phyloP scores from a whole-genome alignment of 1,284 basidiomycete genomes.

The Apiotrichum mycotoxinovorans region DNA sequence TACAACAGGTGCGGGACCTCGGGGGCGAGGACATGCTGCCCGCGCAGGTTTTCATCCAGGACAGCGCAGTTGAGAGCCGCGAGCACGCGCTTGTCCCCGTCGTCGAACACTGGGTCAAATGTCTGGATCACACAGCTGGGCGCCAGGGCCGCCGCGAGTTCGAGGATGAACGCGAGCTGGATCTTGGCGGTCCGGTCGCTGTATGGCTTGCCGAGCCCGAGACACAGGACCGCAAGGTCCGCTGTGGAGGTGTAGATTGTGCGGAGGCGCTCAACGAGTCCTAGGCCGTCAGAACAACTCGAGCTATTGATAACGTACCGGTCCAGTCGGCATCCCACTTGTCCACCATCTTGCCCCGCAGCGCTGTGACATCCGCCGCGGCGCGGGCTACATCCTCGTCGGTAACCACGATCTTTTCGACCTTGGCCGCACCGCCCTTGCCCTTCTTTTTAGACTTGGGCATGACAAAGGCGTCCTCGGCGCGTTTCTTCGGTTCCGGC shows the following conservation, averaged over 20 bases:
- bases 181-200: constrained; percentile 44
- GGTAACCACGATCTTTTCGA: constrained; percentile 13
- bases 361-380: constrained; percentile 24
- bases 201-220: constrained; percentile 40
- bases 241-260: background rate
- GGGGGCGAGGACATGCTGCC: constrained; percentile 21
- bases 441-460: constrained; percentile 19
- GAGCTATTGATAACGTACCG: constrained; percentile 19
- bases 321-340: constrained; percentile 38
- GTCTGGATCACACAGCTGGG: constrained; percentile 19
- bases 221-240: constrained; percentile 28
- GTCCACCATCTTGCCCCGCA: constrained; percentile 37
- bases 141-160: constrained; percentile 12
- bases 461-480: constrained; percentile 12
- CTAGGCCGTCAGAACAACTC: constrained; percentile 1
- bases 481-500: constrained; percentile 9
- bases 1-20: constrained; percentile 33
- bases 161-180: constrained; percentile 37
- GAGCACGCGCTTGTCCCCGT: constrained; percentile 31
- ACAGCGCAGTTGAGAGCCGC: constrained; percentile 19
- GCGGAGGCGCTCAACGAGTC: constrained; percentile 1
- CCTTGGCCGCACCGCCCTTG: constrained; percentile 13
- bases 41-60: constrained; percentile 37
- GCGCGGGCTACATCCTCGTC: constrained; percentile 19
- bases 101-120: constrained; percentile 42